These are phyloP conservation scores for Kurtzmaniella quercitrusa DNA, from an alignment of 1,139 yeast species.

Conservation along the genomic window DNA sequence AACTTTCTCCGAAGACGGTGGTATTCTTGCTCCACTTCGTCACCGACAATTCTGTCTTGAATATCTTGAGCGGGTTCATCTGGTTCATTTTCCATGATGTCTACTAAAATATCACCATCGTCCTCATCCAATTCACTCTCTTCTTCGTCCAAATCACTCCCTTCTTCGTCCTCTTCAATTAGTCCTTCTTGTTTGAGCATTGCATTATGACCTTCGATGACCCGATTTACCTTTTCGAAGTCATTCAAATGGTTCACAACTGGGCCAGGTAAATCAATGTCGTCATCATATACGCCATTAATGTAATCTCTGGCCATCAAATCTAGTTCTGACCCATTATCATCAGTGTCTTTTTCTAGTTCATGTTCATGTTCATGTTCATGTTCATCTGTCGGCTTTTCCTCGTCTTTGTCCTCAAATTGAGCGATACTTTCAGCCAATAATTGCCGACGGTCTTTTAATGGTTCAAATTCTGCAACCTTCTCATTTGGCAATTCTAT, in stretches of 20 bases:
- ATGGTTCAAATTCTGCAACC: slow-evolving; percentile 7
- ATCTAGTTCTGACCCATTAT: slow-evolving; percentile 43
- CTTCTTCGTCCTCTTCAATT: slow-evolving; percentile 36
- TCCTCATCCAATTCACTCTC: slow-evolving; percentile 18
- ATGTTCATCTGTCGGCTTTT: slow-evolving; percentile 18
- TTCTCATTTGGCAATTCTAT: slow-evolving; percentile 1
- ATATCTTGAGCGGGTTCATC: slow-evolving; percentile 24
- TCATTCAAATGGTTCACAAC: slow-evolving; percentile 54
- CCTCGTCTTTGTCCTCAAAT: slow-evolving; percentile 13
- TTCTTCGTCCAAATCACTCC: slow-evolving; percentile 14
- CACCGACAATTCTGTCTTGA: slow-evolving; percentile 32
- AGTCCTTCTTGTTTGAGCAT: slow-evolving; percentile 14
- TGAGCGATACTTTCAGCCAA: slow-evolving; percentile 20
- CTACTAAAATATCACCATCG: slow-evolving; percentile 16
- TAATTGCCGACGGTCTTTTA: slow-evolving; percentile 15
- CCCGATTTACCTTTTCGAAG: slow-evolving; percentile 48
- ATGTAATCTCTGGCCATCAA: slow-evolving; percentile 59
- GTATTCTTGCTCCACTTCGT: slow-evolving; percentile 51
- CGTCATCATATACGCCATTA: slow-evolving; percentile 59
- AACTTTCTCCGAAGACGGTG: slow-evolving; percentile 53
- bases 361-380: slow-evolving; percentile 11
- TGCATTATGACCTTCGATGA: slow-evolving; percentile 31
- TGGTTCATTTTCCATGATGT: slow-evolving; percentile 8
- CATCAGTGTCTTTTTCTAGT: slow-evolving; percentile 32
- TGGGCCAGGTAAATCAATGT: slow-evolving; percentile 52